Evolutionary conservation across 495 filamentous ascomycete species (phyloP).

Genomic region (Penicillium maclennaniae): DNA sequence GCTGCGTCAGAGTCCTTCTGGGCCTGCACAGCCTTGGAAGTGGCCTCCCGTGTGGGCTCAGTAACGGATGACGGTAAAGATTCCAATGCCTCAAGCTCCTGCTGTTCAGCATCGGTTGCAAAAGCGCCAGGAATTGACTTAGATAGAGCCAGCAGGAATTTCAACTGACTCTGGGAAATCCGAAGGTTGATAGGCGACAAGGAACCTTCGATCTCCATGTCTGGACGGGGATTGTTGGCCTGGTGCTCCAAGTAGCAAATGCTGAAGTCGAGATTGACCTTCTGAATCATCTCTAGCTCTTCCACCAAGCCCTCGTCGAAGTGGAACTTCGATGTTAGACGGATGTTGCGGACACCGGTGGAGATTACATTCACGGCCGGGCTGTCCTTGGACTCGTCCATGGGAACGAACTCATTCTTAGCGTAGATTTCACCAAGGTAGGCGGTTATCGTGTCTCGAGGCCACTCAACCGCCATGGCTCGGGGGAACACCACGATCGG

Average conservation of each 20-base stretch:
- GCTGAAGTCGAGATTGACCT: conserved; percentile 88
- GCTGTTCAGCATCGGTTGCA: conserved; percentile 67
- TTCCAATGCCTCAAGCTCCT: conserved; percentile 59
- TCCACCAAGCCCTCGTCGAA: conserved; percentile 69
- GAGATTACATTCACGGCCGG: conserved; percentile 83
- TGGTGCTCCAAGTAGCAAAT: conserved; percentile 88
- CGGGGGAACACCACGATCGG: conserved; percentile 93
- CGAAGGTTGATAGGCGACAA: conserved; percentile 90
- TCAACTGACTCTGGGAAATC: conserved; percentile 86
- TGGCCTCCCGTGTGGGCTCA: conserved; percentile 43
- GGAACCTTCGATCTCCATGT: conserved; percentile 83
- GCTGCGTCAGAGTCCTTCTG: conserved; percentile 38
- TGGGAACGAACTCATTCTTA: conserved; percentile 81
- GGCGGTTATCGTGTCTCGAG: conserved; percentile 81
- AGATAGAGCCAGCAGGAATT: conserved; percentile 79
- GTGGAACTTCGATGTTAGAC: conserved; percentile 84
- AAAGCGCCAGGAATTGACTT: conserved; percentile 85
- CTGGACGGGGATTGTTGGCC: conserved; percentile 71
- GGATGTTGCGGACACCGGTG: conserved; percentile 86
- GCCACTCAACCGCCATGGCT: conserved; percentile 55
- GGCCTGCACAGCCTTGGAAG: conserved; percentile 41
- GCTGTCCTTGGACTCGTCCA: conserved; percentile 67
- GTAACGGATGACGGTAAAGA: conserved; percentile 57
- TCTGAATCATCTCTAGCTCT: conserved; percentile 92
- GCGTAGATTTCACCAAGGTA: conserved; percentile 97